A percentile compares a stretch with the other conserved stretches of the same genome.
phyloP scores from a whole-genome alignment of 495 filamentous ascomycete genomes.

The Hyaloscypha finlandica region DNA sequence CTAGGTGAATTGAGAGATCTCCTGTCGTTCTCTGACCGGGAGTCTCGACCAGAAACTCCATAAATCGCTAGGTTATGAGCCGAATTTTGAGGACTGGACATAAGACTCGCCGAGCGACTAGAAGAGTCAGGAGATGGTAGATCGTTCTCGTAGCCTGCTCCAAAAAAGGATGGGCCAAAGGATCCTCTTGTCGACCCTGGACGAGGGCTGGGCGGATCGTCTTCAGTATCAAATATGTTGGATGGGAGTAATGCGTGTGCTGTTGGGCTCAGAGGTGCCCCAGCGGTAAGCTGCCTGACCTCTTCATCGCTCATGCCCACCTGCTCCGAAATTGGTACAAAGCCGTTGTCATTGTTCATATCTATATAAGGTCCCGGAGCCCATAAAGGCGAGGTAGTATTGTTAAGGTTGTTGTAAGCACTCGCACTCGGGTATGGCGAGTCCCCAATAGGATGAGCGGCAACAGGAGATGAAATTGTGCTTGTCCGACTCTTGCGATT shows the following conservation, averaged over 20 bases:
- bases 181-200: slow-evolving; percentile 35
- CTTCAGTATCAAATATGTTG: slow-evolving; percentile 77
- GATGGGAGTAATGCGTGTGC: slow-evolving; percentile 78
- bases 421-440: slow-evolving; percentile 30
- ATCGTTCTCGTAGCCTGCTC: slow-evolving; percentile 47
- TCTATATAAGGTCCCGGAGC: slow-evolving; percentile 54
- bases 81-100: slow-evolving; percentile 68
- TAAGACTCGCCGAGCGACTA: slow-evolving; percentile 59
- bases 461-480: slow-evolving; percentile 35
- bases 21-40: slow-evolving; percentile 36
- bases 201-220: slow-evolving; percentile 56
- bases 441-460: slow-evolving; percentile 27
- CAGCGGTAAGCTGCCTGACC: slow-evolving; percentile 50
- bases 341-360: slow-evolving; percentile 41
- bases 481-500: slow-evolving; percentile 59
- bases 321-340: slow-evolving; percentile 31
- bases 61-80: slow-evolving; percentile 54
- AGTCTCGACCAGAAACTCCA: slow-evolving; percentile 36
- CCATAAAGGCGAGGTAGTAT: slow-evolving; percentile 49
- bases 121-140: slow-evolving; percentile 75
- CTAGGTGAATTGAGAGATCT: slow-evolving; percentile 35
- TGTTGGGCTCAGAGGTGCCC: slow-evolving; percentile 78
- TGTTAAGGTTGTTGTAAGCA: slow-evolving; percentile 33
- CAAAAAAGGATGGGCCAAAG: slow-evolving; percentile 40
- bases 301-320: slow-evolving; percentile 44